Base-by-base conservation (phyloP, 2,329 filamentous ascomycete species). In the Colletotrichum falcatum region DNA sequence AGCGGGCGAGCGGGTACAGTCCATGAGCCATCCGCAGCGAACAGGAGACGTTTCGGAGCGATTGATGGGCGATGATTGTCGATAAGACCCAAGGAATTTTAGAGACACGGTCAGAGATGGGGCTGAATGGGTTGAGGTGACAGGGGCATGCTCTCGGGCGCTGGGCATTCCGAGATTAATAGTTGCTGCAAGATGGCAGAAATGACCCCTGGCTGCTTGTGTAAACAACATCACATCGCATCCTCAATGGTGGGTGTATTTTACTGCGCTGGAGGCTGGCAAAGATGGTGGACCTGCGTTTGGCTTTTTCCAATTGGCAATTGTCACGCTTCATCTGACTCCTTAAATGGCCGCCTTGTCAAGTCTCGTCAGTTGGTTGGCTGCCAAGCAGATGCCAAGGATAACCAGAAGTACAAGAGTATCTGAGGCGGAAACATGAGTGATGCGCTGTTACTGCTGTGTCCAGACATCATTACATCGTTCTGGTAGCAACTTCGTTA, bases 121-220 rank as follows among this genome's bases (percentile, higher is more conserved):
- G 39, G 39, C 7, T 7, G 20, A 4, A 26, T 18, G 35, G 33
- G 26, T n/a, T 44, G n/a, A 23, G 48, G 33, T 30, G 35, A 26
- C 48, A 48, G 42, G 56, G 66, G 39, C 66, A 18, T 68, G 33
- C 42, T 59, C 51, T 26, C 71, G 71, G 71, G 46, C 63, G 44
- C 61, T 44, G 35, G 58, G 46, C 55, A 44, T 61, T 68, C 71
- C 71, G 68, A 73, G 39, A 73, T 72, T 70, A 58, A 58, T 72
- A 49, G 53, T 66, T 65, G 44, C 69, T 73, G 65, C 65, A 63
- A 58, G 48, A 42, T 72, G 35, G 18, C 18, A n/a, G 48, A 28
- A n/a, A 59, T 26, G 65, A 60, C 64, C 55, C 60, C 30, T 60
- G 63, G 71, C 64, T 63, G 63, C 58, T 70, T 30, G 35, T 53